A percentile compares a stretch with the other conserved stretches of the same genome.
Evolutionary conservation across 192 early-diverging fungal species (phyloP).

Genomic region (Coemansia sp.): DNA sequence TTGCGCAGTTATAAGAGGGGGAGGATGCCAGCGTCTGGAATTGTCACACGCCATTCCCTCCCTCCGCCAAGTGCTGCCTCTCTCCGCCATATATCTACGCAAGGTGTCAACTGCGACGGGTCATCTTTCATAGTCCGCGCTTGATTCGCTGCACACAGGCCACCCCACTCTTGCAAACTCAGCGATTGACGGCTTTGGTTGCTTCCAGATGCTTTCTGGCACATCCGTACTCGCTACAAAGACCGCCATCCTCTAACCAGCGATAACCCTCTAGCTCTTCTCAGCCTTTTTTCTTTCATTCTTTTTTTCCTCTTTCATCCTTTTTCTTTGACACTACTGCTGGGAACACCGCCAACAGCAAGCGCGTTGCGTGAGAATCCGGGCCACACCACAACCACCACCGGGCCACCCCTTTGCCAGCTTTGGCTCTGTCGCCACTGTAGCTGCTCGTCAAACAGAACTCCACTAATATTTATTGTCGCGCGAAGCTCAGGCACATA

Average conservation of each 20-base stretch:
- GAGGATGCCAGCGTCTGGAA: background rate
- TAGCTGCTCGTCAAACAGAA: background rate
- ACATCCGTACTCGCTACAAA: background rate
- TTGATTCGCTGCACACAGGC: too few relatives aligned
- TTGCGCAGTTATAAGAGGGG: background rate
- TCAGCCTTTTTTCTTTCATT: background rate
- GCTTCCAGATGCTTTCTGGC: background rate
- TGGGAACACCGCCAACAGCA: constrained; percentile 16
- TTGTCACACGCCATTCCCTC: background rate
- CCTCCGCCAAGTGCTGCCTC: background rate
- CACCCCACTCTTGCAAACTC: background rate
- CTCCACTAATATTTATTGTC: background rate
- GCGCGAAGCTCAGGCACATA: background rate
- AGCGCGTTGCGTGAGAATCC: constrained; percentile 16
- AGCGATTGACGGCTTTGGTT: background rate
- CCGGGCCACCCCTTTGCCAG: background rate
- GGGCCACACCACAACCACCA: too few relatives aligned
- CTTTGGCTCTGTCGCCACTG: background rate
- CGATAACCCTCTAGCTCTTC: background rate
- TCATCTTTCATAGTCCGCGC: too few relatives aligned
- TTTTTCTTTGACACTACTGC: constrained; percentile 16
- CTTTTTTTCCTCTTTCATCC: background rate
- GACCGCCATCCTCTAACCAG: background rate
- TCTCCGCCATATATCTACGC: background rate
- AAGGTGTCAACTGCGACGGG: background rate